Evolutionary conservation across 2,329 filamentous ascomycete genomes (phyloP).

Genomic region (Alternaria gansuensis): DNA sequence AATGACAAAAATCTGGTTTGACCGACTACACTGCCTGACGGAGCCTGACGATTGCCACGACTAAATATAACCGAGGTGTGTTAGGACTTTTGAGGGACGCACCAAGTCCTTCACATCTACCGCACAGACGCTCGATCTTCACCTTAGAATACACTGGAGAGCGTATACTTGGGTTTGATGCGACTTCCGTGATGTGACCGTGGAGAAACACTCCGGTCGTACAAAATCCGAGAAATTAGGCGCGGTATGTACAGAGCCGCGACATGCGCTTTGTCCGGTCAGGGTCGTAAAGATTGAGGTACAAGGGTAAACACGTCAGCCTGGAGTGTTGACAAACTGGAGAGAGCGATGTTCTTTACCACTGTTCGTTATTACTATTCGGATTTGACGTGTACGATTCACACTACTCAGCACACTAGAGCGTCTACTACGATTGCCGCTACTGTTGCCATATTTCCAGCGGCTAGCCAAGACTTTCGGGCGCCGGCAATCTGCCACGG

Average conservation of each 20-base stretch:
- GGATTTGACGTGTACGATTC: neutral
- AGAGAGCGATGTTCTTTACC: neutral
- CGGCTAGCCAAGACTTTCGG: neutral
- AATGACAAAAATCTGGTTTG: neutral
- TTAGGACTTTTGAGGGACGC: neutral
- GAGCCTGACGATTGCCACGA: neutral
- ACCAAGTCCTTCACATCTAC: neutral
- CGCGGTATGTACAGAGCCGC: neutral
- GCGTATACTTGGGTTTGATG: neutral
- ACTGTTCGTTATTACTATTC: neutral
- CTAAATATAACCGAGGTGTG: neutral
- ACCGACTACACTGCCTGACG: neutral
- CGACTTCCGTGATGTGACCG: slow-evolving; percentile 12
- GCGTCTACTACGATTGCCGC: neutral
- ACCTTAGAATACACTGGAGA: neutral
- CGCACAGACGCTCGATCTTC: slow-evolving; percentile 1
- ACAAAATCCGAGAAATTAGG: slow-evolving; percentile 8
- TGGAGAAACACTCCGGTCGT: slow-evolving; percentile 17
- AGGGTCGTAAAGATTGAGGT: neutral
- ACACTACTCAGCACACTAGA: neutral
- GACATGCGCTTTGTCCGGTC: neutral
- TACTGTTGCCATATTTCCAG: neutral
- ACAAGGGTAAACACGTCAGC: neutral
- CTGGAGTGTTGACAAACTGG: neutral
- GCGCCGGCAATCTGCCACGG: neutral